Conservation (phyloP, 345 rosid species). For the Physaria fendleri region DNA sequence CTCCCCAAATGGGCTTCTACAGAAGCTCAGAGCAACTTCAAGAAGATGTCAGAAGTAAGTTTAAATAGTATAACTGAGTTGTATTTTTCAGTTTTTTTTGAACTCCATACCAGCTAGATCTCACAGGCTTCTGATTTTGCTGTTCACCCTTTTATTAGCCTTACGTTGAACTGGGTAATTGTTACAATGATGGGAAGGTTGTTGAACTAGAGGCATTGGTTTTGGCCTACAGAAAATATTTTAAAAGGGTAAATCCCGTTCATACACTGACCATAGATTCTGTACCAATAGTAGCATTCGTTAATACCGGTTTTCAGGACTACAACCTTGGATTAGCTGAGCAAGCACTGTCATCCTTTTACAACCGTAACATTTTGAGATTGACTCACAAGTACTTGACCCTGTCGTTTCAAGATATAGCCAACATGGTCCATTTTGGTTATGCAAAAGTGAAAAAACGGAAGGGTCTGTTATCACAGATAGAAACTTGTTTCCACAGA, state of each 20-base stretch:
- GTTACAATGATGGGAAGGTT: slow-evolving; percentile 59
- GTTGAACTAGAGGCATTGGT: slow-evolving; percentile 51
- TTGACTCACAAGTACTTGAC: slow-evolving; percentile 93
- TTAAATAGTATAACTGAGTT: slow-evolving; percentile 15
- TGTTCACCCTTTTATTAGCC: slow-evolving; percentile 39
- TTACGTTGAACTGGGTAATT: slow-evolving; percentile 62
- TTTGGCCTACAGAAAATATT: slow-evolving; percentile 44
- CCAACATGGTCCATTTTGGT: slow-evolving; percentile 67
- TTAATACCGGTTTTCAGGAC: slow-evolving; percentile 51
- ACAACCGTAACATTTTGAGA: slow-evolving; percentile 90
- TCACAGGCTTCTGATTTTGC: slow-evolving; percentile 9
- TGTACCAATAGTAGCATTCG: background rate
- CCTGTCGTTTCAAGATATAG: slow-evolving; percentile 93
- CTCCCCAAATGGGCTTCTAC: slow-evolving; percentile 87
- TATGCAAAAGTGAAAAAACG: too few species aligned
- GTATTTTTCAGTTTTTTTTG: background rate
- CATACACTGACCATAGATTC: slow-evolving; percentile 6
- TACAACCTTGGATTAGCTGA: slow-evolving; percentile 87
- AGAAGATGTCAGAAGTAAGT: slow-evolving; percentile 33
- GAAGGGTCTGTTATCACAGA: too few species aligned
- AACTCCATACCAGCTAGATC: slow-evolving; percentile 1
- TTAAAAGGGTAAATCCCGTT: slow-evolving; percentile 52
- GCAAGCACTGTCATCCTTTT: slow-evolving; percentile 90
- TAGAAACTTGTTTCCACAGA: too few species aligned
- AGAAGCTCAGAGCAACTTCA: slow-evolving; percentile 78